These are phyloP conservation scores for Leptographium galeiforme DNA, from an alignment of 2,329 filamentous ascomycete genomes.

Conservation along the genomic window DNA sequence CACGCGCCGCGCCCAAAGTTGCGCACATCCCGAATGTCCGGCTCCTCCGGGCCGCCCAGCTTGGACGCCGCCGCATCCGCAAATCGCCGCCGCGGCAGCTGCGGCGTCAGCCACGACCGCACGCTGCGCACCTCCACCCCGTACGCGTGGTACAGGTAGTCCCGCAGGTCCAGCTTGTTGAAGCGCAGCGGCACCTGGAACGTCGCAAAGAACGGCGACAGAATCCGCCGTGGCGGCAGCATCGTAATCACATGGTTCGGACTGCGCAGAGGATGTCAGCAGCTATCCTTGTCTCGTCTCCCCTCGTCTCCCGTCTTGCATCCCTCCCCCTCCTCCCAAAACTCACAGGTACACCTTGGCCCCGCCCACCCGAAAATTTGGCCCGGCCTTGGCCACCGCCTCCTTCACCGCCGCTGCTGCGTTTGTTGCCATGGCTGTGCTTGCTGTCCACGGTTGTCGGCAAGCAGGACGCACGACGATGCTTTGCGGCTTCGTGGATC, in stretches of 20 bases:
- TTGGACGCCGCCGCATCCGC: conserved; percentile 23
- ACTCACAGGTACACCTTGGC: conserved; percentile 45
- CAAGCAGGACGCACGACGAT: neutral
- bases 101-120: conserved; percentile 66
- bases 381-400: conserved; percentile 18
- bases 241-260: conserved; percentile 73
- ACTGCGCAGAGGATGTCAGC: conserved; percentile 31
- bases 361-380: conserved; percentile 33
- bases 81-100: conserved; percentile 42
- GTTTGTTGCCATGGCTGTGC: conserved; percentile 12
- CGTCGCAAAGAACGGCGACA: conserved; percentile 68
- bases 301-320: neutral
- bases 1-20: conserved; percentile 31
- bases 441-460: neutral
- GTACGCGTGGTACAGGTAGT: conserved; percentile 87
- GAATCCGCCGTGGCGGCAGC: conserved; percentile 53
- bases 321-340: neutral
- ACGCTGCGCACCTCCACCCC: conserved; percentile 58
- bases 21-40: neutral
- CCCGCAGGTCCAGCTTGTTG: conserved; percentile 91
- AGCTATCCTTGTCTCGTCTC: neutral
- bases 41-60: neutral
- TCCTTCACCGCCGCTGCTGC: conserved; percentile 23
- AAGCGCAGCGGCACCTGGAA: conserved; percentile 86
- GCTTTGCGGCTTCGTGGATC: neutral